Conservation (phyloP, 495 filamentous ascomycete genomes). For the Platismatia glauca region DNA sequence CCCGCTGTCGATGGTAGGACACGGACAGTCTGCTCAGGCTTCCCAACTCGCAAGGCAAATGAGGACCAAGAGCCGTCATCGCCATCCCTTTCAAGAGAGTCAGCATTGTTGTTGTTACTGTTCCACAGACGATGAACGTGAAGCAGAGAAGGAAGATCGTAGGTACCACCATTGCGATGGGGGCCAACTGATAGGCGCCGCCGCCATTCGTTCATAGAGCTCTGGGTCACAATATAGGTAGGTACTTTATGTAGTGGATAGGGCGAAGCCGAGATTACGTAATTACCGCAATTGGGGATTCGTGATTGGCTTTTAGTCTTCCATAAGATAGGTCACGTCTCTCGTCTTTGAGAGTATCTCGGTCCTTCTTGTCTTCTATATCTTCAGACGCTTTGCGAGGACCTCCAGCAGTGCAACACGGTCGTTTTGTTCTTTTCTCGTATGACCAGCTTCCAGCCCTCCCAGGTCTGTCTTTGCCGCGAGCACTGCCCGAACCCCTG, state of each 20-base stretch:
- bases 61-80: constrained; percentile 46
- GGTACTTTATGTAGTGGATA: not conserved
- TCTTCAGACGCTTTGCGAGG: not conserved
- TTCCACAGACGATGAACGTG: not conserved
- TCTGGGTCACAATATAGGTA: no score
- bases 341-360: not conserved
- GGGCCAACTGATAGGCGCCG: constrained; percentile 15
- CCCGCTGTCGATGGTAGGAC: constrained; percentile 40
- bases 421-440: not conserved
- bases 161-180: constrained; percentile 16
- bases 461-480: not conserved
- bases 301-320: not conserved
- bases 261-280: not conserved
- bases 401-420: not conserved
- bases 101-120: not conserved
- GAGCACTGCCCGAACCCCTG: not conserved
- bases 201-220: not conserved
- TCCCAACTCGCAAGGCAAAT: constrained; percentile 41
- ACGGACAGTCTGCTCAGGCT: constrained; percentile 36
- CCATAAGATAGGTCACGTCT: not conserved
- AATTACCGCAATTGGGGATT: not conserved
- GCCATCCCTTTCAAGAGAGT: constrained; percentile 35
- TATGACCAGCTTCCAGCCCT: not conserved
- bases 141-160: not conserved
- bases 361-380: not conserved